Percentiles rank a stretch among this genome's conserved stretches.
phyloP scores from a whole-genome alignment of 73 alveolate genomes.

The Paramecium octaurelia region DNA sequence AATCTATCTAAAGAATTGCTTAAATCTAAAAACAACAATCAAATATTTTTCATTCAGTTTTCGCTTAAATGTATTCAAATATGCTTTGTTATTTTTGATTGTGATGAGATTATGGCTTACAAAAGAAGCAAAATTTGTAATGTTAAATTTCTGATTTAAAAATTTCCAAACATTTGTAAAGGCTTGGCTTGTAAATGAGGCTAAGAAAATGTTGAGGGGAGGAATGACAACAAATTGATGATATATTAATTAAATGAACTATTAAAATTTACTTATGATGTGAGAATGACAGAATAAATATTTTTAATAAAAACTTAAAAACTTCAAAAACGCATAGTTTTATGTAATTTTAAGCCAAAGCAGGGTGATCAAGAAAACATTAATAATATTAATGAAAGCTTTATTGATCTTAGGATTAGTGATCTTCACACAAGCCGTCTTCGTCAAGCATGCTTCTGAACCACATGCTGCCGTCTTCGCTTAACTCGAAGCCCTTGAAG shows the following conservation, averaged over 20 bases:
- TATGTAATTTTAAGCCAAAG: background rate
- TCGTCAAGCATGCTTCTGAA: constrained; percentile 41
- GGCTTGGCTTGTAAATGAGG: background rate
- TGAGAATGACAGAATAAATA: background rate
- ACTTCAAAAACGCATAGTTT: constrained; percentile 21
- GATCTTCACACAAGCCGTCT: constrained; percentile 36
- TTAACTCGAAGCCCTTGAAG: constrained; percentile 38
- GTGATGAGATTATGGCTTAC: no score
- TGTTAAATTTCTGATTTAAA: background rate
- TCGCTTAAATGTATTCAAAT: no score
- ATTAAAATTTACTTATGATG: background rate
- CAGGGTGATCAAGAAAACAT: background rate
- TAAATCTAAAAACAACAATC: no score
- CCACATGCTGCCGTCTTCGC: constrained; percentile 48
- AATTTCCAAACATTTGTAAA: background rate
- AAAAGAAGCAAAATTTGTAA: no score
- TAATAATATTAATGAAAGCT: constrained; percentile 27
- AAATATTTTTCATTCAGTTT: no score
- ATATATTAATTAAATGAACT: background rate
- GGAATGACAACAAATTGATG: background rate
- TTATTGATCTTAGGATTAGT: constrained; percentile 44
- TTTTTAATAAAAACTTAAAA: background rate
- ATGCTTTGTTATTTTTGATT: no score
- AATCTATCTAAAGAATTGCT: no score
- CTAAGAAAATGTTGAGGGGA: background rate